These are phyloP conservation scores for Zasmidium cellare DNA, from an alignment of 2,329 filamentous ascomycete species.

Conservation along the genomic window DNA sequence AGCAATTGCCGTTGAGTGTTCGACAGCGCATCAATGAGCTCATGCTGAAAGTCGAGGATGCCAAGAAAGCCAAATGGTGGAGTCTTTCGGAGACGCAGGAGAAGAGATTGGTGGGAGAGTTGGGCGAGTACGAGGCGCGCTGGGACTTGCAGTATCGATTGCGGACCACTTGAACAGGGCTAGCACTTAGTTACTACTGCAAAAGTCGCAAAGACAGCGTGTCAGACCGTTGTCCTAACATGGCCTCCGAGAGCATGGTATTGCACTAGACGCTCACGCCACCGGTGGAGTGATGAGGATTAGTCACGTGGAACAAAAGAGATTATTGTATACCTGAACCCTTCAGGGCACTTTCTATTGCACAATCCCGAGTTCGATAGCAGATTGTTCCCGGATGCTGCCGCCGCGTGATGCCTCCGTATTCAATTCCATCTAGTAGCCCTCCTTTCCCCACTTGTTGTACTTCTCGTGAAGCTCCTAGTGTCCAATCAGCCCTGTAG, in stretches of 20 bases:
- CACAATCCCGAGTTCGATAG: not conserved
- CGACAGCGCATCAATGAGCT: not conserved
- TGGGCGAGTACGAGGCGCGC: not conserved
- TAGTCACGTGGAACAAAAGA: not conserved
- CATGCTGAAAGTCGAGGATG: not conserved
- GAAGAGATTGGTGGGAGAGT: no score
- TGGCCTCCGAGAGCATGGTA: no score
- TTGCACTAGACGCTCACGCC: not conserved
- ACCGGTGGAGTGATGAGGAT: not conserved
- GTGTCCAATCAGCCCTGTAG: not conserved
- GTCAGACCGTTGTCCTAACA: no score
- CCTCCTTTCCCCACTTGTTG: constrained; percentile 99
- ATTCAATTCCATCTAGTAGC: constrained; percentile 57
- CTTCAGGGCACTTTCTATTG: not conserved
- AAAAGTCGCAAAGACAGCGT: no score
- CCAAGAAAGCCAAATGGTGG: not conserved
- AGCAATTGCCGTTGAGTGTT: not conserved
- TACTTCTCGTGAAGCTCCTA: constrained; percentile 91
- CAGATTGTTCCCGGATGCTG: not conserved
- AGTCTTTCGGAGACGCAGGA: not conserved
- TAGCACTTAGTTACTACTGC: no score
- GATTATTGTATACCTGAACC: not conserved
- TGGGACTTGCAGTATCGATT: no score
- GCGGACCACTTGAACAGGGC: no score
- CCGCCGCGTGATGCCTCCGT: not conserved